Conservation (phyloP, 2,329 filamentous ascomycete genomes). For the Fusarium foetens region DNA sequence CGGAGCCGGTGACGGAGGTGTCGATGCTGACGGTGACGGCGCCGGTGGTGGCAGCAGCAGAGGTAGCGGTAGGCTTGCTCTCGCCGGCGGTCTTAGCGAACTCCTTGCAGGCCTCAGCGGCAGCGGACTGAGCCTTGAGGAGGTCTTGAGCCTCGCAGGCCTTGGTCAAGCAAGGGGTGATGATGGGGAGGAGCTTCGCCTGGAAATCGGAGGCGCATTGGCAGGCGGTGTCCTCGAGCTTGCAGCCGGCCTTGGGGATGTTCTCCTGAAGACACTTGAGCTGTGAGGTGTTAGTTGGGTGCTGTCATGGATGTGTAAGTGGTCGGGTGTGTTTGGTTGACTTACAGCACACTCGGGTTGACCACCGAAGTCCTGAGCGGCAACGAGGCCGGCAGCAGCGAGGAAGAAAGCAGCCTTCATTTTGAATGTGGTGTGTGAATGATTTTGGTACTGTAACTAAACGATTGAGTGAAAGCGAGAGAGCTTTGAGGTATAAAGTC, state of each 20-base stretch:
- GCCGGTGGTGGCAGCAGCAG: conserved; percentile 5
- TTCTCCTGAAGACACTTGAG: conserved; percentile 49
- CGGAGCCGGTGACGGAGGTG: conserved; percentile 27
- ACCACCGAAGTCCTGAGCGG: conserved; percentile 52
- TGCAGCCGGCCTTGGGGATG: conserved; percentile 52
- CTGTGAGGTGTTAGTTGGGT: conserved; percentile 31
- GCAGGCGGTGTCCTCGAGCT: conserved; percentile 51
- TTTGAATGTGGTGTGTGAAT: conserved; percentile 34
- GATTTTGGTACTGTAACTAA: background rate
- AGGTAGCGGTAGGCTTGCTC: conserved; percentile 2
- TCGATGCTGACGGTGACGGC: conserved; percentile 23
- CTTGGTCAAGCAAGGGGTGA: conserved; percentile 48
- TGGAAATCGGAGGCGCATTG: conserved; percentile 52
- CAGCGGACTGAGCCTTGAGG: conserved; percentile 47
- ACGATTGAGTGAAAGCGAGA: conserved; percentile 20
- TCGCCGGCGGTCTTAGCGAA: conserved; percentile 32
- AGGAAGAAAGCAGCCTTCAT: conserved; percentile 55
- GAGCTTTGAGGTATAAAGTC: background rate
- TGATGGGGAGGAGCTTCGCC: conserved; percentile 44
- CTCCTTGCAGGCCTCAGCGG: conserved; percentile 45
- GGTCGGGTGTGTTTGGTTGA: background rate
- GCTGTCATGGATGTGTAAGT: background rate
- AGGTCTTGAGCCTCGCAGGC: conserved; percentile 50
- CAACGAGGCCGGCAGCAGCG: conserved; percentile 50
- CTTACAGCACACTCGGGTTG: conserved; percentile 56